Evolutionary conservation across 257 asterid genomes (phyloP).

Genomic region (Solanum boliviense): DNA sequence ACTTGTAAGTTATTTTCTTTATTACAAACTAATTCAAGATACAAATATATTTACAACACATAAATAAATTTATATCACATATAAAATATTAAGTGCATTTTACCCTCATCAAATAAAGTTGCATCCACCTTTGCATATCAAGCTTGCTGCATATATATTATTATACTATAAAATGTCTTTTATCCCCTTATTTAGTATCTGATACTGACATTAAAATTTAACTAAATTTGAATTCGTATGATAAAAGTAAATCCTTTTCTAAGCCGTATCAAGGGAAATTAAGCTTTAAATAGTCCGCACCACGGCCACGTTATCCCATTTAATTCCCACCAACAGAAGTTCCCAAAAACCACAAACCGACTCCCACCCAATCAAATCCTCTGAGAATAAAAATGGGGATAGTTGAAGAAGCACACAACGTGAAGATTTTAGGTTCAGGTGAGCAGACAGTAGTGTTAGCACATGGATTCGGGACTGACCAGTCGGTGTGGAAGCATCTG

Average conservation of each 20-base stretch:
- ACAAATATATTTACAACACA: neutral
- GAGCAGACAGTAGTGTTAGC: neutral
- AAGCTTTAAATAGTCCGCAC: neutral
- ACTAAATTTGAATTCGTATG: too few species aligned
- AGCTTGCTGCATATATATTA: neutral
- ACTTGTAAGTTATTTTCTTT: neutral
- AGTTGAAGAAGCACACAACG: constrained; percentile 1
- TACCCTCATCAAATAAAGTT: neutral
- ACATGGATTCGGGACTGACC: neutral
- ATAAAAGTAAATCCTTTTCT: too few species aligned
- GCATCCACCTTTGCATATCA: neutral
- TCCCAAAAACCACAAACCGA: neutral
- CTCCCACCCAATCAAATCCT: neutral
- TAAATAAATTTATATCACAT: neutral
- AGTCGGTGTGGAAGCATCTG: neutral
- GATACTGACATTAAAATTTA: rapidly evolving
- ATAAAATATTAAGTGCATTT: neutral
- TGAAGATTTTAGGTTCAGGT: neutral
- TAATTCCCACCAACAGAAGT: neutral
- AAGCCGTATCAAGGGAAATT: too few species aligned
- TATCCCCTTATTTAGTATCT: too few species aligned
- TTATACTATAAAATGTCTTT: too few species aligned
- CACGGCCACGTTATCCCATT: neutral
- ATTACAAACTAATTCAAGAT: neutral
- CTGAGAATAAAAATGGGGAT: neutral